Evolutionary conservation across 2,329 filamentous ascomycete species (phyloP), one percentile per base, ranked within the genome.

Genomic region (Cladophialophora carrionii): DNA sequence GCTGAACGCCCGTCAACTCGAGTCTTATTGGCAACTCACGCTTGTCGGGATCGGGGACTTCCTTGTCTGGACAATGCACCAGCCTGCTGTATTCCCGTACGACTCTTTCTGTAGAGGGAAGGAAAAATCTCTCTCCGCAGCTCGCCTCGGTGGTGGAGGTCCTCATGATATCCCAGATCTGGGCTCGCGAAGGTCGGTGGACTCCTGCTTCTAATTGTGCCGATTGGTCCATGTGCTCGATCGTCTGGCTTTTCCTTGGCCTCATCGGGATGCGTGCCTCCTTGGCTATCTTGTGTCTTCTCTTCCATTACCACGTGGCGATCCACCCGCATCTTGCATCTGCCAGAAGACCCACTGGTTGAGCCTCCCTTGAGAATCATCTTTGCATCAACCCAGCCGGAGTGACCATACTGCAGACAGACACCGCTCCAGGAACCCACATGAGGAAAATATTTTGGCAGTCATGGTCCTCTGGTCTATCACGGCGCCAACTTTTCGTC

Each of bases 221-320:
- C 24, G 51, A 54, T 34, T 34, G 24, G 51, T 7, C 20, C 29
- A 10, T 8, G 24, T 29, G 24, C 6, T 43, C 37, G 17, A 17
- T 48, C 32, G 26, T 26, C 34, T 17, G 14, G 49, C 49, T 34
- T 32, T 48, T 9, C 24, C 24, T 22, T 48, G 34, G 34, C 59
- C 34, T 48, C 32, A 14, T 61, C 51, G 51, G 55, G 59, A 41
- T 34, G 48, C 34, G 22, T 51, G 3, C n/a, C 29, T 12, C 3
- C 24, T n/a, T 20, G 20, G 34, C 17, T 51, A 31, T 52, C 20
- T 29, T 29, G 49, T 54, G 24, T 54, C 52, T 34, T 12, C 29
- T 29, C 26, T 29, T 29, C 29, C 52, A 54, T 54, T 54, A 10
- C 52, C 29, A 31, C 29, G 52, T 34, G 29, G 24, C 17, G 52